A percentile compares a stretch with the other conserved stretches of the same genome.
Conservation (phyloP, 169 alveolate species). For the Plasmodium chabaudi region DNA sequence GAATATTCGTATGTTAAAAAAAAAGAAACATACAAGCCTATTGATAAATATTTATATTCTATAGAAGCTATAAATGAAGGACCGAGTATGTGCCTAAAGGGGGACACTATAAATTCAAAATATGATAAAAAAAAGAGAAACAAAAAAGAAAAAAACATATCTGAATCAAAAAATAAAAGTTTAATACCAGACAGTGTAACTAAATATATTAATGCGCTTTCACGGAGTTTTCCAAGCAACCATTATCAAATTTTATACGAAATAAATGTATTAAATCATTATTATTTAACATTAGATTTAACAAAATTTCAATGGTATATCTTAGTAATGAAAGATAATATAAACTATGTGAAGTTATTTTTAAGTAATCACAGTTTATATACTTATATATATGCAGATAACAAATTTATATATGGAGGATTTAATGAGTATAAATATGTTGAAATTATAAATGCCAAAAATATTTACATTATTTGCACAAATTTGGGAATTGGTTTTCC, state of each 20-base stretch:
- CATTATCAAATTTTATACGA: slow-evolving; percentile 29
- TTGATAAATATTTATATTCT: slow-evolving; percentile 64
- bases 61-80: slow-evolving; percentile 35
- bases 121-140: neutral
- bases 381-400: slow-evolving; percentile 49
- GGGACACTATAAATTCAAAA: neutral
- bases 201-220: slow-evolving; percentile 29
- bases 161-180: slow-evolving; percentile 1
- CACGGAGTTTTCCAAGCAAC: slow-evolving; percentile 15
- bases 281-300: slow-evolving; percentile 54
- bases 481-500: slow-evolving; percentile 75
- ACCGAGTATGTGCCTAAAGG: slow-evolving; percentile 54
- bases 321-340: slow-evolving; percentile 6
- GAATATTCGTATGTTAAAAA: slow-evolving; percentile 56
- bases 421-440: slow-evolving; percentile 70
- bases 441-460: slow-evolving; percentile 44
- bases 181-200: slow-evolving; percentile 23
- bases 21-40: slow-evolving; percentile 63
- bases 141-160: slow-evolving; percentile 3
- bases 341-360: slow-evolving; percentile 46
- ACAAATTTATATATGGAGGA: slow-evolving; percentile 48
- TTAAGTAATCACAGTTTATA: slow-evolving; percentile 63
- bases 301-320: slow-evolving; percentile 75
- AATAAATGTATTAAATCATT: slow-evolving; percentile 68
- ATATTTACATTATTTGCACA: slow-evolving; percentile 49